Evolutionary conservation across 1,284 basidiomycete species (phyloP).

Genomic region (Vanrija humicola): DNA sequence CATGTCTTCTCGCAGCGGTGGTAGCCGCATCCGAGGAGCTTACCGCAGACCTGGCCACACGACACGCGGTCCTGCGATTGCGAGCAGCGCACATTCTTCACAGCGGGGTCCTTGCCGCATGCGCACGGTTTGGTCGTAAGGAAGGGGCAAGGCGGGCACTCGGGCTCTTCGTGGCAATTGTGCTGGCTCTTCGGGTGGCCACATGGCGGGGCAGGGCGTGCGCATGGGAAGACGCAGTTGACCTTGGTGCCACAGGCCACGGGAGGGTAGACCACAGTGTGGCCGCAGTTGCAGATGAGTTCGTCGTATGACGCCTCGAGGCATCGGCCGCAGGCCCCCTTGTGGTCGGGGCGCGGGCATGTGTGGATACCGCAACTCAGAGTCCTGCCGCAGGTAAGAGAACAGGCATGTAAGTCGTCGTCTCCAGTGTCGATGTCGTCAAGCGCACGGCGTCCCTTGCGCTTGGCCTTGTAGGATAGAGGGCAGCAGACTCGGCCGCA

Average conservation of each 20-base stretch:
- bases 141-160: constrained; percentile 79
- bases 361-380: constrained; percentile 70
- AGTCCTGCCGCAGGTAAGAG: constrained; percentile 67
- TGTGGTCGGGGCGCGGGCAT: constrained; percentile 74
- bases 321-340: constrained; percentile 72
- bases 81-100: constrained; percentile 62
- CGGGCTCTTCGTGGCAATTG: constrained; percentile 65
- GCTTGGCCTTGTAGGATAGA: constrained; percentile 63
- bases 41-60: constrained; percentile 75
- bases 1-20: constrained; percentile 77
- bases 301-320: constrained; percentile 84
- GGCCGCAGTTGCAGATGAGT: constrained; percentile 74
- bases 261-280: constrained; percentile 64
- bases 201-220: constrained; percentile 65
- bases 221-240: constrained; percentile 71
- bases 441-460: constrained; percentile 55
- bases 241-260: constrained; percentile 65
- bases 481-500: constrained; percentile 82
- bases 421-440: constrained; percentile 19
- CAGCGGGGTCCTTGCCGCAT: constrained; percentile 71
- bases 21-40: constrained; percentile 72
- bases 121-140: constrained; percentile 74
- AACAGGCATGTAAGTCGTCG: constrained; percentile 66
- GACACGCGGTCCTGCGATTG: constrained; percentile 65
- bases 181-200: constrained; percentile 75